A percentile compares a stretch with the other conserved stretches of the same genome.
These are phyloP conservation scores for Centrapalus pauciflorus DNA, from an alignment of 129 eudicot genomes.

Conservation along the genomic window DNA sequence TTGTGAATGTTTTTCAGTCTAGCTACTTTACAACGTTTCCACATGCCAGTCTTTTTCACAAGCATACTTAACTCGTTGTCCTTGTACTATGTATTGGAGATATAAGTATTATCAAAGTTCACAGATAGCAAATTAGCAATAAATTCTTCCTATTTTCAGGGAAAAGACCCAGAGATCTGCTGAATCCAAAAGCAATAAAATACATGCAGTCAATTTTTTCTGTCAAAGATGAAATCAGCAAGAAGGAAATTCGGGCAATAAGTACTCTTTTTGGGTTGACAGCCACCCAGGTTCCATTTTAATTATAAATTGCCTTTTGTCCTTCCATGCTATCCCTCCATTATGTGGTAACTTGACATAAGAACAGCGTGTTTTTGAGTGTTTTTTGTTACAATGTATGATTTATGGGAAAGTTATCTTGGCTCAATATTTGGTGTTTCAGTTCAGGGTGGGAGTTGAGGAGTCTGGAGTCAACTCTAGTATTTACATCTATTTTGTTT, in stretches of 20 bases:
- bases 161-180: slow-evolving; percentile 87
- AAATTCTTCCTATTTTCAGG: slow-evolving; percentile 40
- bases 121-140: neutral
- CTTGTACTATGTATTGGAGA: neutral
- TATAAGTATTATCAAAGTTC: neutral
- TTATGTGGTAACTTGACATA: neutral
- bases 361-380: neutral
- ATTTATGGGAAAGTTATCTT: neutral
- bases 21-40: neutral
- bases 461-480: neutral
- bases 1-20: neutral
- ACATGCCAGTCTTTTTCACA: too few relatives aligned
- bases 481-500: neutral
- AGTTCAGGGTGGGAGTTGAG: neutral
- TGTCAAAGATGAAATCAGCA: slow-evolving; percentile 80
- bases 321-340: neutral
- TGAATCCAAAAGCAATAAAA: slow-evolving; percentile 87
- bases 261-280: slow-evolving; percentile 89
- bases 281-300: slow-evolving; percentile 72
- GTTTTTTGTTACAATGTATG: neutral
- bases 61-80: neutral
- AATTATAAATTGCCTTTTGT: neutral
- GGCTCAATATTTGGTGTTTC: neutral
- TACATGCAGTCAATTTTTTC: slow-evolving; percentile 84
- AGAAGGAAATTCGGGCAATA: slow-evolving; percentile 83